A percentile compares a stretch with the other conserved stretches of the same genome.
phyloP scores from a whole-genome alignment of 208 protist species.

The Trypanosoma theileri region DNA sequence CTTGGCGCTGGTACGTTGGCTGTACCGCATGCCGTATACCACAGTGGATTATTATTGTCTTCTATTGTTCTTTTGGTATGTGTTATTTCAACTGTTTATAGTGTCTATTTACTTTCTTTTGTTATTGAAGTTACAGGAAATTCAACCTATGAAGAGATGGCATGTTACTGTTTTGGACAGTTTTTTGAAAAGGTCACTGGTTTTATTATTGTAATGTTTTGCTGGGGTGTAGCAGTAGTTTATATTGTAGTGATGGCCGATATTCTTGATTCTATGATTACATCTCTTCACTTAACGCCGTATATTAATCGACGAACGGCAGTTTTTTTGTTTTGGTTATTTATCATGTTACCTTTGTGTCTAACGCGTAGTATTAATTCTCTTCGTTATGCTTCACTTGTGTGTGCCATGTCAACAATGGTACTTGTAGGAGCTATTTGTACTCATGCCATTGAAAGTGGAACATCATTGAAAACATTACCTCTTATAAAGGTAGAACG shows the following conservation, averaged over 20 bases:
- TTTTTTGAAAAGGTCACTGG: constrained; percentile 52
- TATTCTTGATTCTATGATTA: constrained; percentile 60
- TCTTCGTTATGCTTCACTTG: constrained; percentile 72
- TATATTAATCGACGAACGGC: constrained; percentile 40
- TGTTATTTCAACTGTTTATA: constrained; percentile 64
- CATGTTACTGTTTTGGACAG: constrained; percentile 49
- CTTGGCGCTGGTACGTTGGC: constrained; percentile 74
- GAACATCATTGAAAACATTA: constrained; percentile 1
- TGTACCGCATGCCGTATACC: constrained; percentile 69
- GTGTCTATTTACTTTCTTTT: constrained; percentile 64
- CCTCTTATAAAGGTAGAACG: constrained; percentile 35
- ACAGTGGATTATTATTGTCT: constrained; percentile 51
- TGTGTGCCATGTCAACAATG: constrained; percentile 60
- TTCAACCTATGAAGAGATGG: constrained; percentile 69
- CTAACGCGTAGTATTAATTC: constrained; percentile 62
- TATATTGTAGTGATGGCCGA: constrained; percentile 86
- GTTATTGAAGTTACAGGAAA: constrained; percentile 62
- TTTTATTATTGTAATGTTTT: constrained; percentile 71
- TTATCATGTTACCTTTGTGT: constrained; percentile 83
- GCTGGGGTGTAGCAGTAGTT: constrained; percentile 81
- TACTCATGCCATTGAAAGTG: constrained; percentile 15
- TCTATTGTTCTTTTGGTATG: constrained; percentile 47
- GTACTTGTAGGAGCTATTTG: constrained; percentile 50
- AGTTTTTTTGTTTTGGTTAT: constrained; percentile 74
- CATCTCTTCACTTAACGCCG: constrained; percentile 24